These are phyloP conservation scores for Flaveria trinervia DNA, from an alignment of 129 eudicot genomes.

Conservation along the genomic window DNA sequence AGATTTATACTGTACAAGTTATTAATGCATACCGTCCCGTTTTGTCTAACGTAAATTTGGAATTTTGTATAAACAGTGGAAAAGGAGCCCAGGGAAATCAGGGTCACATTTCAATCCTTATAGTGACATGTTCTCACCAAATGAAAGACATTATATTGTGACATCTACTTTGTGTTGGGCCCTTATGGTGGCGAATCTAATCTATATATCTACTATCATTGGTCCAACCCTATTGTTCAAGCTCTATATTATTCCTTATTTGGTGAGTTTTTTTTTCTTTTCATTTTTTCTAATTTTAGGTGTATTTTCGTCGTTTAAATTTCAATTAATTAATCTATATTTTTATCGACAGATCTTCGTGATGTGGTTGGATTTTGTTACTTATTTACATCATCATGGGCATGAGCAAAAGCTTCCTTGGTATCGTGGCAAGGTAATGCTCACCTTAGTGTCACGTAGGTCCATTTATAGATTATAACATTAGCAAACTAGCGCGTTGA, in stretches of 20 bases:
- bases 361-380: slow-evolving; percentile 68
- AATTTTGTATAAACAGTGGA: slow-evolving; percentile 38
- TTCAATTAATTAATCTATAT: not conserved
- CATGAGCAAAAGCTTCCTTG: slow-evolving; percentile 76
- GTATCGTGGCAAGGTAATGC: slow-evolving; percentile 78
- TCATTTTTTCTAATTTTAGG: not conserved
- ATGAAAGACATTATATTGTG: slow-evolving; percentile 53
- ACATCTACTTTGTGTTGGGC: slow-evolving; percentile 79
- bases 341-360: slow-evolving; percentile 53
- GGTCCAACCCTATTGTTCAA: slow-evolving; percentile 64
- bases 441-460: not conserved
- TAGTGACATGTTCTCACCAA: slow-evolving; percentile 56
- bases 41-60: not conserved
- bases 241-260: slow-evolving; percentile 63
- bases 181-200: slow-evolving; percentile 53
- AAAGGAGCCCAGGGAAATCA: slow-evolving; percentile 70
- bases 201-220: slow-evolving; percentile 35
- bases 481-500: too few species aligned
- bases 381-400: slow-evolving; percentile 83
- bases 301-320: not conserved
- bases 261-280: slow-evolving; percentile 36
- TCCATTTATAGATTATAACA: too few species aligned
- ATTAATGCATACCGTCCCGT: not conserved
- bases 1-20: slow-evolving; percentile 22
- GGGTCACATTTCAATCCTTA: slow-evolving; percentile 84